These are phyloP conservation scores for Coccomyxa subellipsoidea DNA, from an alignment of 163 green algal species.

Conservation along the genomic window DNA sequence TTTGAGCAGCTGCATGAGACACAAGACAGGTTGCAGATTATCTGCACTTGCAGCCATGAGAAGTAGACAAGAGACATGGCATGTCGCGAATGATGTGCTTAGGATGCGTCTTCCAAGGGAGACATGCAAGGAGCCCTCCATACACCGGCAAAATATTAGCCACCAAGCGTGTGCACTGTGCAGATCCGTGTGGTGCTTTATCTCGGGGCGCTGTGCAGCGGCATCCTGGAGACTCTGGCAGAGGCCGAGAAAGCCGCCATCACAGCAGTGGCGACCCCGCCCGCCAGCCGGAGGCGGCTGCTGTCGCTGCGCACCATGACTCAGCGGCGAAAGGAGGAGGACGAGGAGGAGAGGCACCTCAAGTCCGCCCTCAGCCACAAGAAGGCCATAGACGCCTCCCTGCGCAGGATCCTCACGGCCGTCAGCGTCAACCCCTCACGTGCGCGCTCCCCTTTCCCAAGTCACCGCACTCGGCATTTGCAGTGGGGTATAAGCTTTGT, in stretches of 20 bases:
- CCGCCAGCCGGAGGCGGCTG: not conserved
- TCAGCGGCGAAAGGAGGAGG: not conserved
- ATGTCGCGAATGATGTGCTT: no score
- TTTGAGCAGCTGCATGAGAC: no score
- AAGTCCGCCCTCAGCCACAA: not conserved
- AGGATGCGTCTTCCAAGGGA: no score
- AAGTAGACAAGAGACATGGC: no score
- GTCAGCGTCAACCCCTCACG: not conserved
- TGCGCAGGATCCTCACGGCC: not conserved
- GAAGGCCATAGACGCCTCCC: not conserved
- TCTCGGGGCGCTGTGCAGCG: conserved; percentile 17
- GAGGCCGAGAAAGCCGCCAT: conserved; percentile 10
- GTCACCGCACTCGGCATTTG: no score
- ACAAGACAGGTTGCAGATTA: no score
- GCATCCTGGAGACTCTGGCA: conserved; percentile 28
- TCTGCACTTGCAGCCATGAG: no score
- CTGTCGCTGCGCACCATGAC: not conserved
- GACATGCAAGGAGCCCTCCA: no score
- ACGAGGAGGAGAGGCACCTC: not conserved
- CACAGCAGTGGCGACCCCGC: not conserved
- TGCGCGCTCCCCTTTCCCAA: no score
- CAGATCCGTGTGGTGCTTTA: conserved; percentile 28
- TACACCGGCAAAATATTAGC: no score
- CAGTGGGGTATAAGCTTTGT: no score
- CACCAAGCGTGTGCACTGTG: no score